Evolutionary conservation across 2,329 filamentous ascomycete species (phyloP).

Genomic region (Didymellaceae sp.): DNA sequence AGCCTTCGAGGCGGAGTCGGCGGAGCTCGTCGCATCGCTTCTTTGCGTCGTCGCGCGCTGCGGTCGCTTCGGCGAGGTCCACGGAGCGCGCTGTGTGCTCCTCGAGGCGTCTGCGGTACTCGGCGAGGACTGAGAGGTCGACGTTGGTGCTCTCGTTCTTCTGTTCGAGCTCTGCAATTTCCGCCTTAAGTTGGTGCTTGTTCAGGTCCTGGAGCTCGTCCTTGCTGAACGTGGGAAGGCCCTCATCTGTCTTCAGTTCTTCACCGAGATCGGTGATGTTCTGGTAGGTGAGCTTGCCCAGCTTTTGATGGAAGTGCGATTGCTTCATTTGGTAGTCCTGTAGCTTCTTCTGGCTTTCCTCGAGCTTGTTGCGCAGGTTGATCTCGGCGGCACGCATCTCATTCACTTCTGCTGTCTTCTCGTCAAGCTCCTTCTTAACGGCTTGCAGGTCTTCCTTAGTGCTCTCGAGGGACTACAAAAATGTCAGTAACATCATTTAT

Average conservation of each 20-base stretch:
- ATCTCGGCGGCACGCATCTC: slow-evolving; percentile 73
- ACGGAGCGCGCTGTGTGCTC: slow-evolving; percentile 82
- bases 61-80: slow-evolving; percentile 80
- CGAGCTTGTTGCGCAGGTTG: slow-evolving; percentile 97
- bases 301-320: slow-evolving; percentile 87
- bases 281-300: slow-evolving; percentile 81
- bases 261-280: slow-evolving; percentile 69
- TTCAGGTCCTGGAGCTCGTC: slow-evolving; percentile 70
- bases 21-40: slow-evolving; percentile 91
- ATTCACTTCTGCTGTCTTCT: slow-evolving; percentile 66
- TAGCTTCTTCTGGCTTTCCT: slow-evolving; percentile 91
- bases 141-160: slow-evolving; percentile 85
- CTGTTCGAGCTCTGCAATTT: slow-evolving; percentile 72
- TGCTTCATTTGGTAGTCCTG: slow-evolving; percentile 84
- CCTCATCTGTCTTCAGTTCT: slow-evolving; percentile 57
- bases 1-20: slow-evolving; percentile 87
- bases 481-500: neutral
- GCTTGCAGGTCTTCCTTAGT: slow-evolving; percentile 82
- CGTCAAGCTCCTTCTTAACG: slow-evolving; percentile 85
- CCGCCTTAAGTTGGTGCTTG: slow-evolving; percentile 66
- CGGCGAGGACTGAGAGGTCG: slow-evolving; percentile 85
- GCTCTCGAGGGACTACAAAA: slow-evolving; percentile 65
- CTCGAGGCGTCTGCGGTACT: slow-evolving; percentile 85
- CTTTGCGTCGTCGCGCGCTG: slow-evolving; percentile 84
- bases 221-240: slow-evolving; percentile 77